Base-by-base conservation (phyloP, 2,329 filamentous ascomycete species). In the Rhinocladiella mackenziei region DNA sequence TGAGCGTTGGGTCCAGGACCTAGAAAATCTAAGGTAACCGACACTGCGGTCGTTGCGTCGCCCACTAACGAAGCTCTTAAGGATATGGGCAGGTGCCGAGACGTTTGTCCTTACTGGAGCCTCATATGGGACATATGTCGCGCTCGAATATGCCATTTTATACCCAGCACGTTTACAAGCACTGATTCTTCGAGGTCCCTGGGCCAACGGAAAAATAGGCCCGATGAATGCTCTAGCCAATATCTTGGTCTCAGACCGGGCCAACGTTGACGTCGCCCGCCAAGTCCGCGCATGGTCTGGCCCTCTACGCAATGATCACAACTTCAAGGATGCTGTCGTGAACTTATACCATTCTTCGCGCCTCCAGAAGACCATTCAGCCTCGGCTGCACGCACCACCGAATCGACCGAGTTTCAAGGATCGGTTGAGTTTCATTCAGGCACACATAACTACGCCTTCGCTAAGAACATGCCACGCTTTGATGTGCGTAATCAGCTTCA, bases 1-100 rank as follows among this genome's bases (percentile, higher is more conserved):
- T 35, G 47, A 50, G 15, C 47, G 47, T 6, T 50, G 47, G 47
- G 43, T 45, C 10, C 39, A 45, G 5, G 47, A 50, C 33, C 40
- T 49, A 28, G 40, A 49, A 28, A 38, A 42, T 14, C 42, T 50
- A 4, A 45, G 47, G 46, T 49, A 33, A 3, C 13, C 9, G 11
- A 31, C 15, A 28, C n/a, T 5, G 18, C 23, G 28, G 11, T 17
- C n/a, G 19, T 18, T 18, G 8, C 6, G 15, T 25, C 11, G 4
- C 9, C 15, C 14, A 29, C 36, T 35, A 4, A 35, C 19, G 6
- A 10, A 17, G 14, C n/a, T 25, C 31, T 40, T 17, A 9, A 39
- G 42, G 18, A 10, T 22, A 11, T 45, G 41, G 36, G 32, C 41
- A 5, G 37, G 38, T 14, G 47, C 38, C 26, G 42, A 45, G 20